Percentiles rank a stretch among this genome's conserved stretches.
phyloP scores from a whole-genome alignment of 176 grass and related monocot genomes.

The Canna indica region DNA sequence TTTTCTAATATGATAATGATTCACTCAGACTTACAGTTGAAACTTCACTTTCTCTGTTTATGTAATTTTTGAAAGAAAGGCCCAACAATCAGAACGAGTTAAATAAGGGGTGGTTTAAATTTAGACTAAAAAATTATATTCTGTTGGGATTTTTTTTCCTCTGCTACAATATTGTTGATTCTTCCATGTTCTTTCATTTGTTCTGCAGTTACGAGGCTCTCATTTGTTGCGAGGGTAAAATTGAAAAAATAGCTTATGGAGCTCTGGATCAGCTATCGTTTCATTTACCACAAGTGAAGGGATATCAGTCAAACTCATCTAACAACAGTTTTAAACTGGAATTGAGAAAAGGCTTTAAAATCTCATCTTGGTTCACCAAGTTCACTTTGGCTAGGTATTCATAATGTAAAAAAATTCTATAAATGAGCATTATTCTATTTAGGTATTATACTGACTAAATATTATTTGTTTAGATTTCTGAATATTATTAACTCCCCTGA shows the following conservation, averaged over 20 bases:
- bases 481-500: constrained; percentile 55
- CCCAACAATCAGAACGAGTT: neutral
- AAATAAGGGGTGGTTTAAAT: neutral
- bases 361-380: constrained; percentile 83
- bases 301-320: constrained; percentile 37
- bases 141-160: neutral
- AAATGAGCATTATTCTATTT: neutral
- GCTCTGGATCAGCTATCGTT: constrained; percentile 50
- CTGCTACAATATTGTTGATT: neutral
- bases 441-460: constrained; percentile 16
- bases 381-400: constrained; percentile 55
- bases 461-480: constrained; percentile 50
- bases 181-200: neutral
- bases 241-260: constrained; percentile 57
- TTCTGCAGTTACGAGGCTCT: constrained; percentile 58
- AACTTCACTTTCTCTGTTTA: neutral
- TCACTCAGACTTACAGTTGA: neutral
- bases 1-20: neutral
- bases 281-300: constrained; percentile 68
- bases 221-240: constrained; percentile 49
- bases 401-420: neutral
- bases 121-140: neutral
- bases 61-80: neutral
- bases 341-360: constrained; percentile 31
- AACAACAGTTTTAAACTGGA: constrained; percentile 58